Evolutionary conservation across 139 green algal species (phyloP), one percentile per base, ranked within the genome.

Genomic region (Volvox reticuliferus): DNA sequence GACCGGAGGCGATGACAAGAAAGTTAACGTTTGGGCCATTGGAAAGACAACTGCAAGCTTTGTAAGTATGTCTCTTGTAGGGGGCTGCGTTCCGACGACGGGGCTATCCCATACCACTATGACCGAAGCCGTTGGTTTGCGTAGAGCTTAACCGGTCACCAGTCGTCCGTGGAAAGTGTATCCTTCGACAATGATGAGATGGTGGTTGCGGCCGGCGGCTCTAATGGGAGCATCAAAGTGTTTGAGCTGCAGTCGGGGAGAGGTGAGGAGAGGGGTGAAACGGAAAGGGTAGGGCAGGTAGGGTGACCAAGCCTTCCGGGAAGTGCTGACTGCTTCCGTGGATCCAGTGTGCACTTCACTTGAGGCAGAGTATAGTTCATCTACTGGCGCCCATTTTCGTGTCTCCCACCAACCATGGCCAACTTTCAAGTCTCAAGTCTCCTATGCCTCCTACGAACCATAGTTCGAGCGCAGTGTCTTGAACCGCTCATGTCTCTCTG

Each of bases 1-100:
- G 0, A 99, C 97, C 1, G 97, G 97, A n/a, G 96, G 96, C 20
- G 97, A 99, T n/a, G 97, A 99, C 94, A 97, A 95, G 67, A 96
- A 96, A 36, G 96, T 99, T n/a, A 98, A 99, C 71, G 89, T 99
- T 0, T 99, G 96, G 96, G 93, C 95, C 2, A 96, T 98, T 71
- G 97, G 97, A 22, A 95, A 97, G 80, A 90, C 94, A 0, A 93
- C 92, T 32, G 92, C 93, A 18, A 86, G 90, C 28, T 87, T 96
- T 91, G 95, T 97, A 76, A 91, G 93, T 88, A 1, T 2, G 18
- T 50, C 21, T 82, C 14, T n/a, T 26, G 90, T 55, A 9, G 44
- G 44, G 44, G n/a, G n/a, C n/a, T n/a, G n/a, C n/a, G n/a, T n/a
- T n/a, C 44, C 9, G 9, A 55, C 44, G 44, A 55, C 44, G 44